Conservation (phyloP, 192 early-diverging fungal species). For the Coemansia sp. region DNA sequence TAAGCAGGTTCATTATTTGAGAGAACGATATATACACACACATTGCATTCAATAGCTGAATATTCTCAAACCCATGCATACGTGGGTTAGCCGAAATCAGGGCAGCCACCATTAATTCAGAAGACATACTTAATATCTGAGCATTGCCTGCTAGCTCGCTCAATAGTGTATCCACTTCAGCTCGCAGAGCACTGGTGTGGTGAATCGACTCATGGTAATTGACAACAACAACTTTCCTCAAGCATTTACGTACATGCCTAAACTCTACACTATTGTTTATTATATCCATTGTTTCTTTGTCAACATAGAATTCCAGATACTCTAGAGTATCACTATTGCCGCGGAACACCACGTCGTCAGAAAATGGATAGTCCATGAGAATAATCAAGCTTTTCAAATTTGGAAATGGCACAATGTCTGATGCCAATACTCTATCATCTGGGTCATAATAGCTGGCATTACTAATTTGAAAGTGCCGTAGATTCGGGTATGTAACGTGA, state of each 20-base stretch:
- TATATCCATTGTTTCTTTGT: neutral
- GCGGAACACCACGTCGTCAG: constrained; percentile 11
- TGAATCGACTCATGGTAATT: neutral
- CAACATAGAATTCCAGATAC: neutral
- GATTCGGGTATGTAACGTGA: neutral
- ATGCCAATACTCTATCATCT: neutral
- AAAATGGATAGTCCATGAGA: neutral
- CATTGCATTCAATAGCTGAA: neutral
- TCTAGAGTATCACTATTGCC: constrained; percentile 10
- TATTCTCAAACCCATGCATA: neutral
- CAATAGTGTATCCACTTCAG: neutral
- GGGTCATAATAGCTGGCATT: too few species aligned
- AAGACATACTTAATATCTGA: neutral
- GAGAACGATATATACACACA: neutral
- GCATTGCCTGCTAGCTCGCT: neutral
- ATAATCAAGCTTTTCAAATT: neutral
- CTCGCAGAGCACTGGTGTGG: neutral
- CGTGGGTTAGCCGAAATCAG: too few species aligned
- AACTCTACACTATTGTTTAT: neutral
- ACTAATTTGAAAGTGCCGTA: neutral
- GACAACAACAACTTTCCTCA: neutral
- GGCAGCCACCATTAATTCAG: neutral
- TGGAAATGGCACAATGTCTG: constrained; percentile 9
- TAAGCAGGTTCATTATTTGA: neutral
- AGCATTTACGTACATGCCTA: neutral